Base-by-base conservation (phyloP, 768 basidiomycete genomes). In the Kwoniella europaea region DNA sequence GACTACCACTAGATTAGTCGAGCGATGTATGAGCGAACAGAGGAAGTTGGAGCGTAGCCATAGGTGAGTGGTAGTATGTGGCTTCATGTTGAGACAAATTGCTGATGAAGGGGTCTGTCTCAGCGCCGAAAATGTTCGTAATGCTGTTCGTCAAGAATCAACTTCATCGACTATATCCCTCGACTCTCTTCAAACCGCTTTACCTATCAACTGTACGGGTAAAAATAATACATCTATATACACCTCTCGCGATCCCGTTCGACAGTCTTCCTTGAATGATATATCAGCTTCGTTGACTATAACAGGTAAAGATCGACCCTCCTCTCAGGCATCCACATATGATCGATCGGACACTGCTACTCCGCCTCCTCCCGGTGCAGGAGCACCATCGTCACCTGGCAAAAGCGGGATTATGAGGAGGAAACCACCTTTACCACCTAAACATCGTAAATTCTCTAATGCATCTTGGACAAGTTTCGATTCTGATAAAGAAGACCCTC, bases 1-100 rank as follows among this genome's bases (percentile, higher is more conserved):
- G 2, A 98, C 95, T 0, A 98, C 95, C 0, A 90, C 89, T 73
- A 89, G 97, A 9, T 88, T 99, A 9, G 97, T 98, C 18, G 92
- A 94, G 69, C 88, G 97, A 52, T 98, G 95, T 82, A 88, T 98
- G 20, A 77, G 77, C 50, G 77, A 81, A 57, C 75, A 75, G 0
- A 67, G 65, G 15, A 76, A 77, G 56, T 52, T 81, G 20, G 77
- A 79, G 59, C 57, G 79, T n/a, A 72, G 72, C 58, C 74, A 73
- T 20, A 76, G 74, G 74, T 74, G 67, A 67, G 68, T 50, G 56
- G 7, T 35, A 35, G 35, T 35, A 35, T 35, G 35, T 6, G 4
- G 3, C 35, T 35, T 35, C 7, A 6, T 35, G 4, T 35, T 35
- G 35, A 35, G 6, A 35, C 35, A 3, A 35, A 4, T 1, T 7